Base-by-base conservation (phyloP, 164 flowering plant genomes). In the Stephania cephalantha region DNA sequence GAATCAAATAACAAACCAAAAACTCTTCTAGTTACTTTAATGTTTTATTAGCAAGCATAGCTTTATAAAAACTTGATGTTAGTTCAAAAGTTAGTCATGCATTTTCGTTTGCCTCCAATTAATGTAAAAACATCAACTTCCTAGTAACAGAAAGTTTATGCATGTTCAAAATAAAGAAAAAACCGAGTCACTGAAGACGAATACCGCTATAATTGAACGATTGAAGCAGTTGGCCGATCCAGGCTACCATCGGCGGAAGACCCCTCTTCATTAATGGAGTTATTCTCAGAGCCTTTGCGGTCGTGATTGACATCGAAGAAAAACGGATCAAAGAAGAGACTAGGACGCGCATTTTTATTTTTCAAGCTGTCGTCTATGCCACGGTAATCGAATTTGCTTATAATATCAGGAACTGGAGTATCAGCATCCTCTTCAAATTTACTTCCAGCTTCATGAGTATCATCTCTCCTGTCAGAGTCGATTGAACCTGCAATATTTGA, bases 361-460 rank as follows among this genome's bases (percentile, higher is more conserved):
- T 89, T 90, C 79, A 83, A 74, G 46, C 75, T 70, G 69, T 85
- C 88, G 29, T 88, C 92, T 66, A 86, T 75, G 66, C 86, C 88
- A 73, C 74, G 84, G 72, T 84, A 89, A 75, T 89, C 88, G 82
- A 90, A 85, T 71, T 85, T 83, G 31, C 82, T 86, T 80, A 95
- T 68, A 61, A 95, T 86, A 70, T 85, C 86, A 35, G 98, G 97
- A 76, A 90, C 64, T 9, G 84, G 67, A 74, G 78, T 75, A 45
- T 80, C 82, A 53, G 74, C 77, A 58, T 81, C 85, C 30, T 81
- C 86, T 0, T 48, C 67, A 75, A 74, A 52, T 76, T 74, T 86
- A 72, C 74, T 71, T 67, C 92, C 95, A 90, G 88, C 87, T 78
- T 90, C 98, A 71, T n/a, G n/a, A n/a, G 88, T 81, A 68, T 92